These are phyloP conservation scores for Xylaria cubensis DNA, from an alignment of 495 filamentous ascomycete genomes.

Conservation along the genomic window DNA sequence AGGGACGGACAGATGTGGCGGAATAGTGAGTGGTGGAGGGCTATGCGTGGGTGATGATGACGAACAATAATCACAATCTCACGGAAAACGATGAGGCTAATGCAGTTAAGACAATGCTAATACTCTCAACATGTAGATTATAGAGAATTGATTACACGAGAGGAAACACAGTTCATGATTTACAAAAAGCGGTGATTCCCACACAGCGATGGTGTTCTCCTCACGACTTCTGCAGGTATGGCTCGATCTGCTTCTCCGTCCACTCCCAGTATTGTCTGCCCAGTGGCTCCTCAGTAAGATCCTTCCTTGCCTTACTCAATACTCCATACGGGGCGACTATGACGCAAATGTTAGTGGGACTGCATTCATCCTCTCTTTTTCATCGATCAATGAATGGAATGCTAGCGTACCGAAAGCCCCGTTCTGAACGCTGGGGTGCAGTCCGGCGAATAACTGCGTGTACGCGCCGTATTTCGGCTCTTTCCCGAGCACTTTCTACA, in stretches of 20 bases:
- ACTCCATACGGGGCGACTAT: neutral
- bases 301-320: constrained; percentile 5
- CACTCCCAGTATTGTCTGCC: constrained; percentile 47
- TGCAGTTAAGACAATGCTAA: neutral
- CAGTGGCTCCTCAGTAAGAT: constrained; percentile 37
- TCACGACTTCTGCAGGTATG: neutral
- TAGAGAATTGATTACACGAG: neutral
- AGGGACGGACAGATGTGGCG: constrained; percentile 12
- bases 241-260: constrained; percentile 43
- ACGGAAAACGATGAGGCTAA: neutral
- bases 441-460: constrained; percentile 10
- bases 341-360: neutral
- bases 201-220: too few relatives aligned
- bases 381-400: neutral
- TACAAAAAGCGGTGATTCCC: neutral
- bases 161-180: neutral
- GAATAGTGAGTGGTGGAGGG: constrained; percentile 20
- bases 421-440: neutral
- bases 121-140: neutral
- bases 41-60: neutral
- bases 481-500: constrained; percentile 9
- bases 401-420: neutral
- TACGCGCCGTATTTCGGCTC: constrained; percentile 11
- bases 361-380: neutral
- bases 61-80: neutral